These are phyloP conservation scores for Elymus sibiricus DNA, from an alignment of 176 grass and related monocot species.

Conservation along the genomic window DNA sequence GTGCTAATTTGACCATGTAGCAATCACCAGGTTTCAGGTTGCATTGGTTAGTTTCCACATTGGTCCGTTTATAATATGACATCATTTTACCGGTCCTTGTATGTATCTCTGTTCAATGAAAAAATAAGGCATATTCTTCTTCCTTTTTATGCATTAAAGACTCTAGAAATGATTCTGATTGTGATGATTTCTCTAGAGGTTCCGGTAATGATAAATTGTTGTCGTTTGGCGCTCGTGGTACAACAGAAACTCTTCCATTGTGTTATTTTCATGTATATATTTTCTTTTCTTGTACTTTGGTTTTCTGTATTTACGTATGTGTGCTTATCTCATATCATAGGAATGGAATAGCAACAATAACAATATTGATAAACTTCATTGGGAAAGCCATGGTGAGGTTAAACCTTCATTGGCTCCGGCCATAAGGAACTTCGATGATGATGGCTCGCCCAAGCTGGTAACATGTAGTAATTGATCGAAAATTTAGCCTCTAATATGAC, in stretches of 20 bases:
- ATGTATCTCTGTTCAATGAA: not conserved
- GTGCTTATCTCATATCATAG: conserved; percentile 14
- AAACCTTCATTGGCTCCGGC: not conserved
- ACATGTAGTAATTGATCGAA: not conserved
- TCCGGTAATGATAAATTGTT: not conserved
- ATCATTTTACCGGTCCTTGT: not conserved
- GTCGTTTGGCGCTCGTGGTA: not conserved
- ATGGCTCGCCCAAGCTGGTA: not conserved
- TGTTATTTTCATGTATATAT: not conserved
- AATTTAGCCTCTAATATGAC: not conserved
- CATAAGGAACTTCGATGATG: not conserved
- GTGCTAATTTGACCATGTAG: conserved; percentile 6
- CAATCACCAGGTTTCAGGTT: not conserved
- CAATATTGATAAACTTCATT: conserved; percentile 7
- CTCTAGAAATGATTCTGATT: not conserved
- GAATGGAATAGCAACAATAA: conserved; percentile 26
- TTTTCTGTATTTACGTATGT: not conserved
- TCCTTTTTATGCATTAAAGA: too few species aligned
- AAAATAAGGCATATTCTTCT: not conserved
- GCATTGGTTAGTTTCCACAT: not conserved
- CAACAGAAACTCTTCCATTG: not conserved
- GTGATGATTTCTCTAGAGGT: not conserved
- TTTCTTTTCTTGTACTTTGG: not conserved
- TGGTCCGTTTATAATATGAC: not conserved
- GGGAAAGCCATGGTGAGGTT: conserved; percentile 9